Base-by-base conservation (phyloP, 768 basidiomycete genomes). In the Boletus sp. region DNA sequence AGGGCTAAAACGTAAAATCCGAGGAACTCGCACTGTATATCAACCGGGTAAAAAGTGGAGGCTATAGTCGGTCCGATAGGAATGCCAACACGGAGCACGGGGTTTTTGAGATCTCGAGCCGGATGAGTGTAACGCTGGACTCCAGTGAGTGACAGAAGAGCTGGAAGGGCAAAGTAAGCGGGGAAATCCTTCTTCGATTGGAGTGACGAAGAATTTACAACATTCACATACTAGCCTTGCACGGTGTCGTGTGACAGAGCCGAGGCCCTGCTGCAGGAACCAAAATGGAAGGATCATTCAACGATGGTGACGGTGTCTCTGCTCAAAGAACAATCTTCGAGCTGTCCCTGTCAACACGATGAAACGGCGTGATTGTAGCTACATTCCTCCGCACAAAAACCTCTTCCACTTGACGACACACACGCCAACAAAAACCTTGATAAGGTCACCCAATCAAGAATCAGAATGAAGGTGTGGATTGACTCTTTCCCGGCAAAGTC, bases 381-480 rank as follows among this genome's bases (percentile, higher is more conserved):
- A 24, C 30, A 49, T 46, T 51, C 36, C n/a, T 35, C 45, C 59
- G 37, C 60, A 29, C 17, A 52, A 56, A 57, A 41, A 42, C 60
- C 60, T 62, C 15, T 41, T 49, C 39, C 36, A 39, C 47, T 29
- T 17, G 32, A 40, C 24, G 10, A 28, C 14, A 10, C 12, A 40
- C 20, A 28, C 30, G n/a, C 45, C 49, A 48, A 30, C 24, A 1
- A 8, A 52, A 55, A 55, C 48, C n/a, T 51, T 35, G 53, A 41
- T 51, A 32, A 41, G 32, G 42, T 32, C 39, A 30, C 24, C 29
- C 11, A 17, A 61, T 40, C 47, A 40, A 29, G n/a, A 24, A 24
- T 35, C 36, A 50, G 42, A 17, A 55, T 20, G 33, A 33, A 32
- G 7, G 14, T 7, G 8, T 28, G 29, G 32, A n/a, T 14, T 12